phyloP scores from a whole-genome alignment of 2,329 filamentous ascomycete species.

The Fusarium oxysporum region DNA sequence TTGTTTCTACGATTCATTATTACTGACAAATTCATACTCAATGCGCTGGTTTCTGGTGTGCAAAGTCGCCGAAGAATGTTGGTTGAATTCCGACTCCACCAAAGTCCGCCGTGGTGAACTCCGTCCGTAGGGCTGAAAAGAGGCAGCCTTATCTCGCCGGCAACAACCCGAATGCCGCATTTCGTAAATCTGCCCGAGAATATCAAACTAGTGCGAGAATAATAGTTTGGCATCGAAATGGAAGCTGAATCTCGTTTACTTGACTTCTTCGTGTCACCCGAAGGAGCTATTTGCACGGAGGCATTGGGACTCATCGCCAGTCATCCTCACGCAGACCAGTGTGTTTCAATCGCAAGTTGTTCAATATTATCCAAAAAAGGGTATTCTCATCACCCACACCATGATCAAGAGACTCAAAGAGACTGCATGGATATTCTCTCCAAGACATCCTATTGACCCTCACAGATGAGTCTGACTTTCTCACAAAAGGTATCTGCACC shows the following conservation, averaged over 20 bases:
- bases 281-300: background rate
- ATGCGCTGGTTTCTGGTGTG: fast-evolving
- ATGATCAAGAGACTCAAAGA: background rate
- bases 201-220: fast-evolving
- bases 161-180: background rate
- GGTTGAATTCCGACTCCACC: background rate
- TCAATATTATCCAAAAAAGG: background rate
- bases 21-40: background rate
- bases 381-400: background rate
- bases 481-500: constrained; percentile 20
- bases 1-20: fast-evolving
- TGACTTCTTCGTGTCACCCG: fast-evolving
- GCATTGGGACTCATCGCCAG: background rate
- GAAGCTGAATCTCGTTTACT: background rate
- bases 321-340: background rate
- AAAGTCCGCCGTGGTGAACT: background rate
- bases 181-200: background rate
- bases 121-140: background rate
- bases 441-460: background rate
- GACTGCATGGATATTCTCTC: background rate
- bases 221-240: fast-evolving
- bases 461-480: too few relatives aligned
- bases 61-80: constrained; percentile 8
- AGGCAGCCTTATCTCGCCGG: background rate
- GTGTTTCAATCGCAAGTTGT: background rate